Evolutionary conservation across 306 rosid species (phyloP), one percentile per base, ranked within the genome.

Genomic region (Malus sylvestris): DNA sequence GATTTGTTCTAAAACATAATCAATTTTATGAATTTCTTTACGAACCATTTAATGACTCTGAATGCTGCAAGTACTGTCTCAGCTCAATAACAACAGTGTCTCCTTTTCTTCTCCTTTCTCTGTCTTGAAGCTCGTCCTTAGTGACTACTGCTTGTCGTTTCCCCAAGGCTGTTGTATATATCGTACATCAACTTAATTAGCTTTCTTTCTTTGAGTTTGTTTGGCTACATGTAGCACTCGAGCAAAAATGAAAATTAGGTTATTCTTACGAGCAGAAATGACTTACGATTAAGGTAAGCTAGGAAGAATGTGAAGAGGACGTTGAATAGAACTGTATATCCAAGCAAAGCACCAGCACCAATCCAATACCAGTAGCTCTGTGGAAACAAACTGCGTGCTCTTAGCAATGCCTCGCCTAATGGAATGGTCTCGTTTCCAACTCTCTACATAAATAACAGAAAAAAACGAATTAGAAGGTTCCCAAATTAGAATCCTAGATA

Each of bases 281-380:
- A 81, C 99, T 91, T 96, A 96, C 99, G 98, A 68, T 96, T 92
- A 72, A 96, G 98, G 88, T 89, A 90, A 57, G 96, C 85, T 59
- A 96, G 85, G 89, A 86, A 92, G 87, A 91, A 79, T 62, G 99
- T 90, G 83, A 96, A 96, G 44, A 96, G 89, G 40, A 62, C 1
- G 76, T 96, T 96, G 93, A 96, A 91, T 70, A 96, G 76, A 86
- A 88, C 77, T 73, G 99, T 86, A 83, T 96, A 96, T 85, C 99
- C 98, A 72, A 92, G 86, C 96, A 92, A 76, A 78, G 98, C 98
- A 62, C 97, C 99, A 81, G 86, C 86, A 75, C 99, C 99, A 77
- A 96, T 96, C 99, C 99, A 96, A 86, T 88, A 96, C 99, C 99
- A 96, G 81, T 92, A 96, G 86, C 90, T 87, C 84, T 88, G 93